Evolutionary conservation across 805 yeast species (phyloP).

Genomic region (Candida peoriensis): DNA sequence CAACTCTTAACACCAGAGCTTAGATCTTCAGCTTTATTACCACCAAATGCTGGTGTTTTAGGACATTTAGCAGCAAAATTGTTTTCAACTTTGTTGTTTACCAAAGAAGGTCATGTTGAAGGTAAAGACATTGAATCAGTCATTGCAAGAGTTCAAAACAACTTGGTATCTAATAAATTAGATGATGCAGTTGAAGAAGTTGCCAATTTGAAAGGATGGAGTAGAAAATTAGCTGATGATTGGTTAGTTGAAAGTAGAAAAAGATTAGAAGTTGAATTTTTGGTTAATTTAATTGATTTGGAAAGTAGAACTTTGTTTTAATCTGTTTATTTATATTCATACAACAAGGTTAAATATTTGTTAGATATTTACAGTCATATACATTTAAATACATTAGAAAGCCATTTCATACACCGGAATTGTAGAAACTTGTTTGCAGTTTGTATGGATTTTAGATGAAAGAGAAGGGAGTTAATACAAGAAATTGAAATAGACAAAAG

Average conservation of each 20-base stretch:
- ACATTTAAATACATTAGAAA: no score
- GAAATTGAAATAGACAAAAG: no score
- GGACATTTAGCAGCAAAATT: constrained; percentile 82
- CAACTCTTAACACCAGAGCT: constrained; percentile 76
- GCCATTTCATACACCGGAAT: no score
- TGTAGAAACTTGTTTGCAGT: no score
- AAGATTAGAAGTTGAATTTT: constrained; percentile 81
- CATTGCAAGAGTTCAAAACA: constrained; percentile 76
- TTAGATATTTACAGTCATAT: no score
- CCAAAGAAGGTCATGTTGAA: constrained; percentile 72
- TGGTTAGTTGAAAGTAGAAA: constrained; percentile 90
- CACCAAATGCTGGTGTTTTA: constrained; percentile 92
- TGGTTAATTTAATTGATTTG: constrained; percentile 62
- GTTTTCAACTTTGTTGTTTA: constrained; percentile 69
- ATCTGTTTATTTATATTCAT: no score
- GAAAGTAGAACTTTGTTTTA: constrained; percentile 49
- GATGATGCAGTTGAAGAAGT: constrained; percentile 91
- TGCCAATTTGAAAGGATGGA: constrained; percentile 87
- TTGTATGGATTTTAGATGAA: no score
- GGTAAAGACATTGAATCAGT: constrained; percentile 88
- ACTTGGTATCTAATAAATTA: constrained; percentile 69
- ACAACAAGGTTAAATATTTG: no score
- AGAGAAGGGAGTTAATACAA: background rate
- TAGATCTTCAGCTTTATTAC: constrained; percentile 81
- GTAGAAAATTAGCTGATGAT: constrained; percentile 81